A percentile compares a stretch with the other conserved stretches of the same genome.
These are phyloP conservation scores for Thielaviopsis musarum DNA, from an alignment of 2,329 filamentous ascomycete species.

Conservation along the genomic window DNA sequence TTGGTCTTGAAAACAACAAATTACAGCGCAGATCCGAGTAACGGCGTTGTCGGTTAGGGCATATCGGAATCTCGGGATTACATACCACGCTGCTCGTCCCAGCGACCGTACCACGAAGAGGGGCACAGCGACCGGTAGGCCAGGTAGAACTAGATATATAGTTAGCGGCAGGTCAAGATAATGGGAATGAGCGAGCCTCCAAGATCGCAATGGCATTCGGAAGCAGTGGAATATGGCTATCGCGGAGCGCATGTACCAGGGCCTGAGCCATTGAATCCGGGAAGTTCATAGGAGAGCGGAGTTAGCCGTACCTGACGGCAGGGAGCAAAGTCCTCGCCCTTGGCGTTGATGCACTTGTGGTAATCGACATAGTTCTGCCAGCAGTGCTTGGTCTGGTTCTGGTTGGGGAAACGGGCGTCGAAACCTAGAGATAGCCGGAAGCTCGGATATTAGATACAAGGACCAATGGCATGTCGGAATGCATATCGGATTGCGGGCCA, in stretches of 20 bases:
- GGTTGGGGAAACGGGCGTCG: slow-evolving; percentile 97
- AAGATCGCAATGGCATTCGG: background rate
- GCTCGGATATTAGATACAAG: slow-evolving; percentile 4
- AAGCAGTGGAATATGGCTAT: background rate
- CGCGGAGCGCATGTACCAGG: background rate
- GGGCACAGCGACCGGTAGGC: slow-evolving; percentile 97
- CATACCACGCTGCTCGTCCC: slow-evolving; percentile 94
- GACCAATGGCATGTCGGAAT: background rate
- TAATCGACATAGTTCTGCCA: slow-evolving; percentile 99
- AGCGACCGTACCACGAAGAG: slow-evolving; percentile 80
- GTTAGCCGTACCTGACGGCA: slow-evolving; percentile 66
- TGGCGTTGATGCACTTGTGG: slow-evolving; percentile 97
- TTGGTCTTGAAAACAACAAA: background rate
- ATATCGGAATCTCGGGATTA: slow-evolving; percentile 13
- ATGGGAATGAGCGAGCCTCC: background rate
- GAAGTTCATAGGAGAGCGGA: background rate
- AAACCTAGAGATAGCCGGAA: slow-evolving; percentile 45
- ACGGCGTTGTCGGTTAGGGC: background rate
- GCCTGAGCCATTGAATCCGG: background rate
- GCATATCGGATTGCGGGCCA: background rate
- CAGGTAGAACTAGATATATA: slow-evolving; percentile 65
- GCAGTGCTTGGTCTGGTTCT: slow-evolving; percentile 99
- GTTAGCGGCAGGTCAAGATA: background rate
- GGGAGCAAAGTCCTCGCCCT: slow-evolving; percentile 95
- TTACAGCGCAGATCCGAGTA: background rate